These are phyloP conservation scores for Metschnikowia proteae DNA, from an alignment of 805 yeast genomes.

Conservation along the genomic window DNA sequence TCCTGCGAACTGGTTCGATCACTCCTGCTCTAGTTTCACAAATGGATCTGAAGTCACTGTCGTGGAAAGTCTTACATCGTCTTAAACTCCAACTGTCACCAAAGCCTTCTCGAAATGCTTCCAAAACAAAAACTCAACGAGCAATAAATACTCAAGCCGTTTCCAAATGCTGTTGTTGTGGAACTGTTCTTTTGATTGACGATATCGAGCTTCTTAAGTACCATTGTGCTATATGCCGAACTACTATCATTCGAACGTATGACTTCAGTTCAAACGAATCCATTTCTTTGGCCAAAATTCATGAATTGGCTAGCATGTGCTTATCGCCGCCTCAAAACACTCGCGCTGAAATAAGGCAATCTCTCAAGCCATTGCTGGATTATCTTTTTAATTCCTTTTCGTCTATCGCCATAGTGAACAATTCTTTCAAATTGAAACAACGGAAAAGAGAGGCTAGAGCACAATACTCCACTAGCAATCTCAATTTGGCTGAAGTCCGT, in stretches of 20 bases:
- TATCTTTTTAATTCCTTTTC: slow-evolving; percentile 47
- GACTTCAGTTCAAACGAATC: slow-evolving; percentile 8
- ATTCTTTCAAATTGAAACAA: slow-evolving; percentile 45
- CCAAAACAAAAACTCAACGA: slow-evolving; percentile 5
- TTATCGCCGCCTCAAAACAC: slow-evolving; percentile 17
- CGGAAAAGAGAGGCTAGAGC: slow-evolving; percentile 20
- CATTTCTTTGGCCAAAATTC: slow-evolving; percentile 32
- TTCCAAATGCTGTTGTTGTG: slow-evolving; percentile 37
- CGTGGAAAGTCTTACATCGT: slow-evolving; percentile 23
- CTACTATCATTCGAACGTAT: slow-evolving; percentile 35
- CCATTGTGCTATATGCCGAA: slow-evolving; percentile 60
- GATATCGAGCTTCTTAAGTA: slow-evolving; percentile 32
- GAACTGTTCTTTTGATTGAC: slow-evolving; percentile 31
- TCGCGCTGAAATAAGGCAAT: slow-evolving; percentile 22
- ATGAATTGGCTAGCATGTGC: slow-evolving; percentile 33
- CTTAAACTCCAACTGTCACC: slow-evolving; percentile 18
- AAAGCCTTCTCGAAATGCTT: slow-evolving; percentile 14
- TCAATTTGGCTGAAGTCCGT: slow-evolving; percentile 47
- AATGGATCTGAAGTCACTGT: background rate
- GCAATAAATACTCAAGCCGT: slow-evolving; percentile 11
- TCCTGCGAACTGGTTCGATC: too few species aligned
- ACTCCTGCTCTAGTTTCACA: too few species aligned
- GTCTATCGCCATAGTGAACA: slow-evolving; percentile 45
- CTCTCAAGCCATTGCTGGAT: slow-evolving; percentile 49
- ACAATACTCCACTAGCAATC: slow-evolving; percentile 44